Evolutionary conservation across 129 eudicot genomes (phyloP).

Genomic region (Arctium lappa): DNA sequence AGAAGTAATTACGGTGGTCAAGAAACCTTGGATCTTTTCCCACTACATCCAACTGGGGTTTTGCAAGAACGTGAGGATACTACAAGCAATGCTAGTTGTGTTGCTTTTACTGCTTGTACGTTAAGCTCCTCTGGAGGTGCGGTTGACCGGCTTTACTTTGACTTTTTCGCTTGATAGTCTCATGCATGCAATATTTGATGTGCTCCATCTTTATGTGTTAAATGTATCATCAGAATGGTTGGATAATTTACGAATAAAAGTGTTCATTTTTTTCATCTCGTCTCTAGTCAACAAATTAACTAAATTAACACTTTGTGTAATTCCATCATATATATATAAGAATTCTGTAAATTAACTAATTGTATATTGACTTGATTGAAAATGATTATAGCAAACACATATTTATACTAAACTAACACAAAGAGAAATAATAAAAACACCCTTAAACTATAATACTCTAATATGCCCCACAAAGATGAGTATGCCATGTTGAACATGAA

Average conservation of each 20-base stretch:
- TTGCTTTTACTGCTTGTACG: constrained; percentile 21
- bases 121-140: constrained; percentile 24
- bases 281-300: too few species aligned
- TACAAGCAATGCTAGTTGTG: neutral
- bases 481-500: too few species aligned
- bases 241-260: too few species aligned
- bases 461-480: too few species aligned
- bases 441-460: too few species aligned
- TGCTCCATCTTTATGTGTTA: neutral
- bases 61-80: constrained; percentile 26
- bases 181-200: constrained; percentile 18
- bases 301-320: neutral
- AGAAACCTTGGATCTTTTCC: constrained; percentile 70
- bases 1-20: neutral
- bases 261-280: neutral
- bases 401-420: too few species aligned
- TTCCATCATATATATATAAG: neutral
- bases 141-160: constrained; percentile 37
- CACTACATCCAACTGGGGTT: constrained; percentile 70
- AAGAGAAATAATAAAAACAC: too few species aligned
- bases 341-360: too few species aligned
- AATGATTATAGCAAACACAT: too few species aligned
- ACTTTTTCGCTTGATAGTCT: constrained; percentile 29
- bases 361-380: too few species aligned
- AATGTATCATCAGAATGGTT: neutral